A percentile compares a stretch with the other conserved stretches of the same genome.
Evolutionary conservation across 2,329 filamentous ascomycete genomes (phyloP).

Genomic region (Hypoxylon sp.): DNA sequence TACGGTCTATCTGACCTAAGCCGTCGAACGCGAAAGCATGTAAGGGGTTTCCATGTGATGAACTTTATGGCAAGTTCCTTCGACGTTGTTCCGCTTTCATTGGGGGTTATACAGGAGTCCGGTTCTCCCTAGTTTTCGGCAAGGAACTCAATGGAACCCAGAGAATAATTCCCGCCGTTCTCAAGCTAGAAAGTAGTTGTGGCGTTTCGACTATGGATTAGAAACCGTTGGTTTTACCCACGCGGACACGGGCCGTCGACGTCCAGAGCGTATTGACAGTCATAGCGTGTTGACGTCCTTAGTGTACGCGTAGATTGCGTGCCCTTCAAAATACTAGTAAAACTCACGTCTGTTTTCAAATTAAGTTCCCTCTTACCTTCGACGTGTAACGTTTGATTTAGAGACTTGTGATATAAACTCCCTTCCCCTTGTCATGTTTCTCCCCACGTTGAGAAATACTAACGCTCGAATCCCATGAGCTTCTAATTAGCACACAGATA

Average conservation of each 20-base stretch:
- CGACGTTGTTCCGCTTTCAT: not conserved
- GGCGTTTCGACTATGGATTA: constrained; percentile 8
- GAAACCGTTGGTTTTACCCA: constrained; percentile 9
- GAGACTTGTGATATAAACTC: not conserved
- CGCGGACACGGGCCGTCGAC: constrained; percentile 10
- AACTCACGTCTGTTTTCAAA: constrained; percentile 4
- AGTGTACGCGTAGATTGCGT: not conserved
- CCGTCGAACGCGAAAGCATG: not conserved
- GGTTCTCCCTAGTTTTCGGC: not conserved
- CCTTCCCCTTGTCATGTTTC: not conserved
- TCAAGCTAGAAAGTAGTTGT: not conserved
- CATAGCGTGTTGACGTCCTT: not conserved
- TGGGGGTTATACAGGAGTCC: not conserved
- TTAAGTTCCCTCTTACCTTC: not conserved
- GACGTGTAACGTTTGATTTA: not conserved
- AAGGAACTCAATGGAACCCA: not conserved
- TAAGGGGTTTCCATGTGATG: constrained; percentile 6
- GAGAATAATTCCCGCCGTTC: not conserved
- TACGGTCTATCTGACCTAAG: not conserved
- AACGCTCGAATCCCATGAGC: not conserved
- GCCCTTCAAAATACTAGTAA: not conserved
- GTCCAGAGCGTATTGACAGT: not conserved
- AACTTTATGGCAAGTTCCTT: not conserved
- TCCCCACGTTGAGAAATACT: not conserved
- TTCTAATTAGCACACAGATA: not conserved